Base-by-base conservation (phyloP, 176 grass and related monocot species). In the Elymus sibiricus region DNA sequence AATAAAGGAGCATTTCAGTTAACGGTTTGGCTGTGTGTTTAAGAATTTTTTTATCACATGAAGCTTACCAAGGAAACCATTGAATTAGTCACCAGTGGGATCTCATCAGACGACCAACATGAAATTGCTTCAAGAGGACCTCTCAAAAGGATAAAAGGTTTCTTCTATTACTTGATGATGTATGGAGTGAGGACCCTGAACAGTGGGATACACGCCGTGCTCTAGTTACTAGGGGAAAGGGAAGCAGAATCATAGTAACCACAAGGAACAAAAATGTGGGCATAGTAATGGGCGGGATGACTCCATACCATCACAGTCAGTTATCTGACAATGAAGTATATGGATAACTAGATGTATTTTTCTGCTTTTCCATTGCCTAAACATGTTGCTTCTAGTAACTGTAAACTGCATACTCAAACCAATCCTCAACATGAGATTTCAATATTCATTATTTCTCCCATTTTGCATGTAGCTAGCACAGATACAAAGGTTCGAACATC, bases 131-230 rank as follows among this genome's bases (percentile, higher is more conserved):
- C 90, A 97, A 85, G 85, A 92, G 82, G 84, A 92, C 46, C 87
- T 97, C 24, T 92, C 82, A 80, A 24, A 10, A 88, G 68, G 91
- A 85, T 63, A 90, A 94, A 77, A 80, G 76, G 31, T 97, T 92
- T 88, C 87, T 97, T 74, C 94, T 97, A 44, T 85, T 97, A 28
- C 85, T 97, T 37, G 92, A 97, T 88, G 94, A 94, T 77, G 89
- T 97, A 28, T 94, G 92, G 94, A 97, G 92, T 56, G 89, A 97
- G 82, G 83, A 97, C 24, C 67, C 80, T 14, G 73, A 72, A 80
- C 92, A 91, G 49, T 97, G 95, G 95, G n/a, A 86, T 12, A 88
- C 66, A 62, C 76, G 55, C 0, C 73, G 77, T 82, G 88, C 90
- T 72, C 60, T 94, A 32, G 7, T 90, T 78, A 77, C 46, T 27